A percentile compares a stretch with the other conserved stretches of the same genome.
Conservation (phyloP, 495 filamentous ascomycete species). For the Hypoxylon crocopeplum region DNA sequence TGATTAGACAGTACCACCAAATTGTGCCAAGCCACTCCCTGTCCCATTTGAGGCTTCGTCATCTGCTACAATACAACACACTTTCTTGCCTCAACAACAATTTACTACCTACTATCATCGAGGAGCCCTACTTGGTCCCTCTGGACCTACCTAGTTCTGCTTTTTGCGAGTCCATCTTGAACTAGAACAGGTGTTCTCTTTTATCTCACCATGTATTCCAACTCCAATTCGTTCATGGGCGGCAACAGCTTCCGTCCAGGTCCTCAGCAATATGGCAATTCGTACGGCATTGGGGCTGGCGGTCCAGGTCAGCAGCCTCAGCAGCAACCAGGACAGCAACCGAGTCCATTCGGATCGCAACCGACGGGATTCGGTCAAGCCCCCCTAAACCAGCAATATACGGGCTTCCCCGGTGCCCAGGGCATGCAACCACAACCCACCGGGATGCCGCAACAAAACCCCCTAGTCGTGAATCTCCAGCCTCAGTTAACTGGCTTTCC, state of each 20-base stretch:
- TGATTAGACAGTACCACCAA: neutral
- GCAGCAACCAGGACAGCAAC: slow-evolving; percentile 65
- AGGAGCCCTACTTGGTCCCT: slow-evolving; percentile 22
- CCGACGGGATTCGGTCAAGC: slow-evolving; percentile 63
- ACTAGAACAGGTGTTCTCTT: slow-evolving; percentile 1
- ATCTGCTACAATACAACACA: slow-evolving; percentile 33
- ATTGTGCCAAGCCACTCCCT: slow-evolving; percentile 38
- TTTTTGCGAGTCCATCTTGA: slow-evolving; percentile 13
- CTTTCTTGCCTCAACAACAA: slow-evolving; percentile 19
- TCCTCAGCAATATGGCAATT: slow-evolving; percentile 65
- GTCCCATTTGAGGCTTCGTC: slow-evolving; percentile 38
- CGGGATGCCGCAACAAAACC: slow-evolving; percentile 55
- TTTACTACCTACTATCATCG: slow-evolving; percentile 21
- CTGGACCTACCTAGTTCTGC: slow-evolving; percentile 21
- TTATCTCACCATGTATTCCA: slow-evolving; percentile 77
- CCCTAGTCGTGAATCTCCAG: slow-evolving; percentile 61
- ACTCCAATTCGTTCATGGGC: slow-evolving; percentile 83
- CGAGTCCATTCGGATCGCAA: slow-evolving; percentile 64
- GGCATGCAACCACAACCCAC: slow-evolving; percentile 55
- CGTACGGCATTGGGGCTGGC: slow-evolving; percentile 58
- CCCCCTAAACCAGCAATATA: slow-evolving; percentile 70
- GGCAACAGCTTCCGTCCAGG: slow-evolving; percentile 76
- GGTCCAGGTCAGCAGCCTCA: slow-evolving; percentile 65
- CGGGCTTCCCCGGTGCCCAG: slow-evolving; percentile 59
- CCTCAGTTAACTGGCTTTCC: slow-evolving; percentile 64